Conservation (phyloP, 139 green algal genomes). For the Picochlorum sp. region DNA sequence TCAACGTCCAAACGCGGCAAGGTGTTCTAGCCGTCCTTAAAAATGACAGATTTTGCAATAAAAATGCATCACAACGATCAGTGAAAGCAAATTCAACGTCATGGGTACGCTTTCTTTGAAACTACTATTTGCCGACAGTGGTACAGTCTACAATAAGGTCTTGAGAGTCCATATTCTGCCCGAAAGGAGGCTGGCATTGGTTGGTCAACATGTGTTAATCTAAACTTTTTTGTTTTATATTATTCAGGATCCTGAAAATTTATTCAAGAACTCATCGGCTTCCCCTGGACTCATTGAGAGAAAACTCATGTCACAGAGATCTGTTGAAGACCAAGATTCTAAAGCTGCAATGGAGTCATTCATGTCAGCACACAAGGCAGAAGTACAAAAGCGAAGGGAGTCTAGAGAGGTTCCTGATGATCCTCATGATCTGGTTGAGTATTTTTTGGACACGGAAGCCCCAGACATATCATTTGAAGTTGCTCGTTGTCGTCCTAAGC, state of each 20-base stretch:
- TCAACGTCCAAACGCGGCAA: no score
- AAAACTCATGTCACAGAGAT: constrained; percentile 36
- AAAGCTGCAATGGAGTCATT: constrained; percentile 23
- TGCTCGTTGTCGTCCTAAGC: constrained; percentile 41
- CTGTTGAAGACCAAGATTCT: constrained; percentile 45
- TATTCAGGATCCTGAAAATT: constrained; percentile 40
- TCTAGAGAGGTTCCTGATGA: constrained; percentile 23
- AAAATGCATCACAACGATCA: neutral
- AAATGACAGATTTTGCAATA: no score
- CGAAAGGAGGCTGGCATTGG: no score
- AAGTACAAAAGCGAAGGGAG: constrained; percentile 22
- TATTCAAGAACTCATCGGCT: constrained; percentile 22
- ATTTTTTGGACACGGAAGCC: constrained; percentile 70
- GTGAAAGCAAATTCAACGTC: neutral
- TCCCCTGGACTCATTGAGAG: constrained; percentile 42
- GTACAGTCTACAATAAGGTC: no score
- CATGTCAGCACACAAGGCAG: constrained; percentile 6
- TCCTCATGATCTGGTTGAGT: constrained; percentile 58
- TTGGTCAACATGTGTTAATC: no score
- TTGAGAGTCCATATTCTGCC: no score
- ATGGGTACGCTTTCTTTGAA: neutral
- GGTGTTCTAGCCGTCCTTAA: no score
- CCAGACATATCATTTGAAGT: constrained; percentile 85
- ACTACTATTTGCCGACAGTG: neutral
- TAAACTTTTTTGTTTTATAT: no score